Conservation (phyloP, 2,329 filamentous ascomycete species). For the Alternaria gansuensis region DNA sequence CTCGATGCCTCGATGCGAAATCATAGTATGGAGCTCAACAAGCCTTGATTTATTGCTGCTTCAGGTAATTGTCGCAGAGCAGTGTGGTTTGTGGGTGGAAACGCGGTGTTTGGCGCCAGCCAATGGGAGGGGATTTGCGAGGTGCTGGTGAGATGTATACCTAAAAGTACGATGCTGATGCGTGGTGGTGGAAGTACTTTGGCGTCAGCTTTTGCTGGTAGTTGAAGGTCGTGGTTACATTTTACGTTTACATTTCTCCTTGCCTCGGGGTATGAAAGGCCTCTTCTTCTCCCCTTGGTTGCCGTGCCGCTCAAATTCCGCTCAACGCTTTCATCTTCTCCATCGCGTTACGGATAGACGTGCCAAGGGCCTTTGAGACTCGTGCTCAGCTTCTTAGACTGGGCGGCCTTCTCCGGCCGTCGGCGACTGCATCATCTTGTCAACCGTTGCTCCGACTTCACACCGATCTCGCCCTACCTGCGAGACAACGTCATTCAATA, state of each 20-base stretch:
- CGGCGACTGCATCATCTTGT: background rate
- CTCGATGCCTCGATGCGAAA: background rate
- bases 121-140: background rate
- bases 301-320: background rate
- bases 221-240: background rate
- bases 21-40: background rate
- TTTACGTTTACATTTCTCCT: background rate
- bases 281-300: background rate
- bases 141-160: background rate
- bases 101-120: slow-evolving; percentile 6
- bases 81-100: slow-evolving; percentile 1
- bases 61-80: background rate
- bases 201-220: background rate
- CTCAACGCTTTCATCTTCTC: background rate
- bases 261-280: background rate
- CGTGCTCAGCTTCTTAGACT: background rate
- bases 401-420: background rate
- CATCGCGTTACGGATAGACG: too few species aligned
- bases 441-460: background rate
- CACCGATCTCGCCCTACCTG: background rate
- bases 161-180: background rate
- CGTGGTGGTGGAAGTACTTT: background rate
- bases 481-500: too few species aligned
- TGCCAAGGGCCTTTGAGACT: background rate
- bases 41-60: background rate